These are phyloP conservation scores for Anethum foeniculum DNA, from an alignment of 140 eudicot species.

Conservation along the genomic window DNA sequence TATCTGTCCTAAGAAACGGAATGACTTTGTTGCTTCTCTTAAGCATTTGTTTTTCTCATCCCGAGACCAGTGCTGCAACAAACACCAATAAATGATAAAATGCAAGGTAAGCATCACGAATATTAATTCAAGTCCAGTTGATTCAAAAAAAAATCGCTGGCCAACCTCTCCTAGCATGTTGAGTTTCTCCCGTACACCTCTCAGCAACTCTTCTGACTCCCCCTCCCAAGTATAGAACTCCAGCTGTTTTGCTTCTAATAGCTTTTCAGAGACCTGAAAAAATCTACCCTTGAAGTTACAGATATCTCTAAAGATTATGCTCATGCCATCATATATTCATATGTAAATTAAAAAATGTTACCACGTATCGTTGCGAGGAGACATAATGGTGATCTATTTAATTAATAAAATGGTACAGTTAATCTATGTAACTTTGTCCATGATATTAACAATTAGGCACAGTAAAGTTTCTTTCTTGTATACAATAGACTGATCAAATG, in stretches of 20 bases:
- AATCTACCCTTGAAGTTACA: not conserved
- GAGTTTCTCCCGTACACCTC: conserved; percentile 59
- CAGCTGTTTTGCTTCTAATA: conserved; percentile 52
- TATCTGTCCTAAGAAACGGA: conserved; percentile 60
- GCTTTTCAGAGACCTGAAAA: conserved; percentile 51
- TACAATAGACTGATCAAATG: not conserved
- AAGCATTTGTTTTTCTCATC: conserved; percentile 65
- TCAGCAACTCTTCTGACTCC: conserved; percentile 57
- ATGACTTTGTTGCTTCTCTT: conserved; percentile 67
- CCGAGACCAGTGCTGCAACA: conserved; percentile 78
- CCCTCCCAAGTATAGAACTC: conserved; percentile 72
- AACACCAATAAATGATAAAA: conserved; percentile 6
- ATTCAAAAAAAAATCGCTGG: conserved; percentile 1
- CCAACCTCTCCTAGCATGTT: conserved; percentile 70
- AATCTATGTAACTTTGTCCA: not conserved
- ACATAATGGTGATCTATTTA: not conserved
- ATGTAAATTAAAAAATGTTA: not conserved
- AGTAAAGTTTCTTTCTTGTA: not conserved
- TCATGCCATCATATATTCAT: conserved; percentile 4
- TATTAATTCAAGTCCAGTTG: not conserved
- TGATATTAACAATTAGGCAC: not conserved
- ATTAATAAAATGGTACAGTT: not conserved
- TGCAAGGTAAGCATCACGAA: not conserved
- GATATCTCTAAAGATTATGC: not conserved
- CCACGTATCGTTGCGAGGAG: not conserved